A percentile compares a stretch with the other conserved stretches of the same genome.
Conservation (phyloP, 208 protist species). For the Acanthamoeba triangularis region DNA sequence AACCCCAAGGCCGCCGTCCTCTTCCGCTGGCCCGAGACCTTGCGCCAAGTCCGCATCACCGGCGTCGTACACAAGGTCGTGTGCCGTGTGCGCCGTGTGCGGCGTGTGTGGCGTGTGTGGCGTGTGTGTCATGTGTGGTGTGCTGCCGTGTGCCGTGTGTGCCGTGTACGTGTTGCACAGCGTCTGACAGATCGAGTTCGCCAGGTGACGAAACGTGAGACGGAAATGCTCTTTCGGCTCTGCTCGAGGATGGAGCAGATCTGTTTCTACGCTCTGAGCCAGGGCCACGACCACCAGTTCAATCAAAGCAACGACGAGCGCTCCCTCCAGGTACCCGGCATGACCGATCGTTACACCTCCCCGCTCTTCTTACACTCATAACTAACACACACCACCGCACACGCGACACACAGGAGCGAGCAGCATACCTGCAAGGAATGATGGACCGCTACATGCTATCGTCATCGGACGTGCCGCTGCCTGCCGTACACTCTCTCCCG, state of each 20-base stretch:
- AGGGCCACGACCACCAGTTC: neutral
- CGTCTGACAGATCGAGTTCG: too few species aligned
- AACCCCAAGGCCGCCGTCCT: slow-evolving; percentile 14
- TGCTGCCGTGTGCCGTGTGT: too few species aligned
- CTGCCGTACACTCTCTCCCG: too few species aligned
- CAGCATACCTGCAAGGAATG: neutral
- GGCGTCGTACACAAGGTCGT: slow-evolving; percentile 2
- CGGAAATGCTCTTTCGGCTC: neutral
- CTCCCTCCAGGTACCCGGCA: neutral
- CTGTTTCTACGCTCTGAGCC: slow-evolving; percentile 34
- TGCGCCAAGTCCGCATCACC: slow-evolving; percentile 60
- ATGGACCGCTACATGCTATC: neutral
- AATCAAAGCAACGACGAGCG: slow-evolving; percentile 25
- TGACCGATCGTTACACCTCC: too few species aligned
- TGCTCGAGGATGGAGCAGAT: slow-evolving; percentile 18
- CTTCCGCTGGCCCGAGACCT: slow-evolving; percentile 10
- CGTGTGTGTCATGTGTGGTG: neutral
- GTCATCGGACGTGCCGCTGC: neutral
- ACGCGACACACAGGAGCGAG: too few species aligned
- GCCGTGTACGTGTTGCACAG: neutral
- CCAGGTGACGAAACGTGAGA: neutral
- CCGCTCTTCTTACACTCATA: too few species aligned
- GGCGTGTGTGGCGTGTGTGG: neutral
- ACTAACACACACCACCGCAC: too few species aligned
- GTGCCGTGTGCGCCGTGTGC: neutral